These are phyloP conservation scores for Fusarium nelsonii DNA, from an alignment of 2,329 filamentous ascomycete species.

Conservation along the genomic window DNA sequence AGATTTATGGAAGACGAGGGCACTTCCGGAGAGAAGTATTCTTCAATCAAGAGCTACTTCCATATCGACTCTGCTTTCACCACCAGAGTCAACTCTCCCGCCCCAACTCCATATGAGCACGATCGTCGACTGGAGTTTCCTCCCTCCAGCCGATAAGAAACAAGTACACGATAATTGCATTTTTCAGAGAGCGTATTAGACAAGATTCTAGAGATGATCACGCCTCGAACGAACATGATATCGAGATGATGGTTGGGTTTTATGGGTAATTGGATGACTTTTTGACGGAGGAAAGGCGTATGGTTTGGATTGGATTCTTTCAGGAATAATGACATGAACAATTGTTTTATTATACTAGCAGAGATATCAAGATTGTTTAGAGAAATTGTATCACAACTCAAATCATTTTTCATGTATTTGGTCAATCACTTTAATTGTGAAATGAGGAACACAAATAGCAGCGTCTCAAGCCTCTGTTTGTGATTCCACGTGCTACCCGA, in stretches of 20 bases:
- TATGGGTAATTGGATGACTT: conserved; percentile 18
- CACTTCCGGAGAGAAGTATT: conserved; percentile 37
- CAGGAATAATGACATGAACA: conserved; percentile 22
- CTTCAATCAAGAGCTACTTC: conserved; percentile 46
- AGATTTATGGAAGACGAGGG: conserved; percentile 39
- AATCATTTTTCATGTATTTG: no score
- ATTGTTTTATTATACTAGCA: neutral
- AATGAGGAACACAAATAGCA: conserved; percentile 10
- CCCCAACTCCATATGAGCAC: conserved; percentile 49
- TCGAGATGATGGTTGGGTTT: conserved; percentile 24
- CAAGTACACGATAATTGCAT: conserved; percentile 7
- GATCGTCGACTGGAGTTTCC: conserved; percentile 46
- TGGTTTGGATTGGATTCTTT: neutral
- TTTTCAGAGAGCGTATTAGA: conserved; percentile 29
- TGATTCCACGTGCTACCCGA: conserved; percentile 28
- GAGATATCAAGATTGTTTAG: conserved; percentile 38
- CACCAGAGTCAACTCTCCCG: conserved; percentile 50
- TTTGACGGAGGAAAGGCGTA: conserved; percentile 11
- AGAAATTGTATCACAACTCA: conserved; percentile 5
- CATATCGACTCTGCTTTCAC: conserved; percentile 49
- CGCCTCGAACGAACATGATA: conserved; percentile 32
- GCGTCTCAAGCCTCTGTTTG: neutral
- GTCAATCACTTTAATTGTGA: neutral
- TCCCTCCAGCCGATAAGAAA: conserved; percentile 10
- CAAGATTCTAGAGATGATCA: conserved; percentile 18